phyloP scores from a whole-genome alignment of 1,284 basidiomycete species.

The Trametes polyzona region DNA sequence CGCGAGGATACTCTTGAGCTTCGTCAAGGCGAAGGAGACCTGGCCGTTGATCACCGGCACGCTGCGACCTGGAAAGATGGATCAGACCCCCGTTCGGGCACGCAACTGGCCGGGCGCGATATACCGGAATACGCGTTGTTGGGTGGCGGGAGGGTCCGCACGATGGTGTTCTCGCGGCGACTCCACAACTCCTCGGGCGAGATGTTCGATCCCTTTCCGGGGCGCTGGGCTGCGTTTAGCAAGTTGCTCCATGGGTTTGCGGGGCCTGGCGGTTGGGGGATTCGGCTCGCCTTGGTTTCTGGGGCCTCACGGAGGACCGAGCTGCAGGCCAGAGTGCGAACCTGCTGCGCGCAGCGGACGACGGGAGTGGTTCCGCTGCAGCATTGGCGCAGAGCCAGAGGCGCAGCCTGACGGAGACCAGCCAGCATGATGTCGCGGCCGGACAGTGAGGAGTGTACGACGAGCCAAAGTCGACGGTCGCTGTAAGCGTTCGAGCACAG shows the following conservation, averaged over 20 bases:
- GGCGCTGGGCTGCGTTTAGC: background rate
- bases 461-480: background rate
- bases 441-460: background rate
- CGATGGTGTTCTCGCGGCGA: conserved; percentile 12
- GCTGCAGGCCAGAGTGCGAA: conserved; percentile 3
- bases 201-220: background rate
- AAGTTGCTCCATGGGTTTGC: no score
- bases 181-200: conserved; percentile 30
- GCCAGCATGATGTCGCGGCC: conserved; percentile 12
- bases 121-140: conserved; percentile 32
- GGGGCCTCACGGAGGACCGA: background rate
- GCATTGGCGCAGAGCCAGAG: conserved; percentile 7
- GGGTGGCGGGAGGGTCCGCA: conserved; percentile 21
- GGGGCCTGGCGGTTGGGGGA: no score
- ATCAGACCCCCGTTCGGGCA: background rate
- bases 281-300: no score
- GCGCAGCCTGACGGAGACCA: background rate
- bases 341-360: background rate
- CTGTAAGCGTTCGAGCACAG: background rate
- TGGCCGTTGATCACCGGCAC: conserved; percentile 45
- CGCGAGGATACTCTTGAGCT: conserved; percentile 54
- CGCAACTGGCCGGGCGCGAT: background rate
- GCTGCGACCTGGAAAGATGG: conserved; percentile 49
- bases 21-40: conserved; percentile 47
- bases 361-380: background rate